Base-by-base conservation (phyloP, 768 basidiomycete genomes). In the Hydnomerulius pinastri region DNA sequence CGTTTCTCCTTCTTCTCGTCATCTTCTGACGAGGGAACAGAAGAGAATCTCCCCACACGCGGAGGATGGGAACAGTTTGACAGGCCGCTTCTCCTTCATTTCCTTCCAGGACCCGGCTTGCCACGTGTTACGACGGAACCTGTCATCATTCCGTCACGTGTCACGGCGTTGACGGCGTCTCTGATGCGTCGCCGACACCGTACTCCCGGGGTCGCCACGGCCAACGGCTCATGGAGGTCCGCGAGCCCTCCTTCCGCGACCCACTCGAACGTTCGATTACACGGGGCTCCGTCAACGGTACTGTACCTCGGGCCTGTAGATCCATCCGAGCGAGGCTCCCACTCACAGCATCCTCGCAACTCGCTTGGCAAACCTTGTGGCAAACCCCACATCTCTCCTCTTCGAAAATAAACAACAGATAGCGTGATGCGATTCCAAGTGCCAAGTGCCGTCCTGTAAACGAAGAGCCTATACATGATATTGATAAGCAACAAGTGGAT, bases 401-500 rank as follows among this genome's bases (percentile, higher is more conserved):
- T 5, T 32, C 32, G 32, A 5, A 32, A 33, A 30, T 35, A 18
- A n/a, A 20, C 7, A 33, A 13, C 32, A 40, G 13, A 25, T 29
- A 21, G 12, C 24, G 32, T 43, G 41, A 58, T 49, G 51, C 24
- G 48, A 54, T 41, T 51, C 43, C 27, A 57, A 35, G 28, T 43
- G 27, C 41, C 41, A 39, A 25, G 43, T n/a, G 17, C 23, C 17
- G 24, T 46, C 17, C 35, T 29, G 46, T 32, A 21, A 61, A 24
- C 23, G 40, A 18, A 43, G 42, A 53, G 40, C 51, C 52, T 62
- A 54, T 44, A 60, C 56, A 58, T 50, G 55, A 56, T 56, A 35
- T 50, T 42, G 38, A 53, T 53, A 57, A 63, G 50, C 29, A 42
- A 49, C 54, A 49, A 30, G 5, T 35, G 12, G 33, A 35, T 13